phyloP scores from a whole-genome alignment of 257 asterid species.

The Gentiana macrophylla region DNA sequence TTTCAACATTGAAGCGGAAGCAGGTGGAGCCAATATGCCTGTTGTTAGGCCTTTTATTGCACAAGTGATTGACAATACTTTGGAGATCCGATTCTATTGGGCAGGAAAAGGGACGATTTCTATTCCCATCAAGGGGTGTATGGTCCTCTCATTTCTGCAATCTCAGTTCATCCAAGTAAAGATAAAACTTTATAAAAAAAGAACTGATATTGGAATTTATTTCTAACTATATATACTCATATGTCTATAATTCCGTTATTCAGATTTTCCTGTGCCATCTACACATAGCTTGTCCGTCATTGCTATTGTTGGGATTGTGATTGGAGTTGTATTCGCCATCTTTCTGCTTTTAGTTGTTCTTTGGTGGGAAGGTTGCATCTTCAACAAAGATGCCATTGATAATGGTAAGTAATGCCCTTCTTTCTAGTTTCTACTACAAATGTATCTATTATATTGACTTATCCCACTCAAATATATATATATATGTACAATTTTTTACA shows the following conservation, averaged over 20 bases:
- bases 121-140: constrained; percentile 61
- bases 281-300: constrained; percentile 30
- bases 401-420: constrained; percentile 20
- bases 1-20: constrained; percentile 64
- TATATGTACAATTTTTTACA: background rate
- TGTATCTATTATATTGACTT: no score
- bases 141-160: constrained; percentile 82
- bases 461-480: background rate
- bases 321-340: constrained; percentile 27
- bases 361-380: constrained; percentile 55
- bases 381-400: constrained; percentile 17
- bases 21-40: constrained; percentile 54
- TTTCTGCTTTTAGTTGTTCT: constrained; percentile 27
- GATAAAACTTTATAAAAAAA: no score
- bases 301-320: constrained; percentile 39
- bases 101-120: constrained; percentile 77
- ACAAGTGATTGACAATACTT: constrained; percentile 40
- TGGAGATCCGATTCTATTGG: constrained; percentile 81
- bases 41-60: constrained; percentile 36
- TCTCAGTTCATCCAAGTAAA: constrained; percentile 64
- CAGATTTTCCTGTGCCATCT: constrained; percentile 42
- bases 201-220: no score
- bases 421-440: background rate
- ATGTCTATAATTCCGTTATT: constrained; percentile 1
- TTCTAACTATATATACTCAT: no score